These are phyloP conservation scores for Sporothrix curviconia DNA, from an alignment of 2,329 filamentous ascomycete genomes.

Conservation along the genomic window DNA sequence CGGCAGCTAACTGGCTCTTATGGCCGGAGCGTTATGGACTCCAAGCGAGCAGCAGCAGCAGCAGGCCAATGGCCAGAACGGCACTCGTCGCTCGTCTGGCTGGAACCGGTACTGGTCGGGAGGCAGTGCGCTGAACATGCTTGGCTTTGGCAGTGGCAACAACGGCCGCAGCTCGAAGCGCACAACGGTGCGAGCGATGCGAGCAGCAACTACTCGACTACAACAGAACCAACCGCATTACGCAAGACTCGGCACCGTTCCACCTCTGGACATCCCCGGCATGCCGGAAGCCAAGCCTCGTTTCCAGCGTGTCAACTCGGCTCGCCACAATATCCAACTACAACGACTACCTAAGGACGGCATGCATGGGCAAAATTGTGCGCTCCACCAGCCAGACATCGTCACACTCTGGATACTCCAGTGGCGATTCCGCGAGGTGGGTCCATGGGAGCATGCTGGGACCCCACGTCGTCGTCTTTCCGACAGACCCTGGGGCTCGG, in stretches of 20 bases:
- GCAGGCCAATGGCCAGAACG: constrained; percentile 33
- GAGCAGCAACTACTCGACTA: constrained; percentile 44
- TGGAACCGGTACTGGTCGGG: constrained; percentile 76
- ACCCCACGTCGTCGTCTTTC: constrained; percentile 35
- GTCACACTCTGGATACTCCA: constrained; percentile 50
- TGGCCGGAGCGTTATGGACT: constrained; percentile 12
- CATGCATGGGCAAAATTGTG: constrained; percentile 56
- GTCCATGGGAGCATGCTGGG: constrained; percentile 54
- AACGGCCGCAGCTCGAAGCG: constrained; percentile 33
- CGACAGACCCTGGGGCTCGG: constrained; percentile 42
- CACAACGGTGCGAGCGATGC: constrained; percentile 47
- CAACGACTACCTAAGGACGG: constrained; percentile 46
- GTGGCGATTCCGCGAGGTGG: constrained; percentile 60
- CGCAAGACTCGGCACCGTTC: constrained; percentile 62
- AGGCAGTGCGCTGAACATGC: constrained; percentile 60
- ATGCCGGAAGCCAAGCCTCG: constrained; percentile 48
- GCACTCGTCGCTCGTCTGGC: constrained; percentile 57
- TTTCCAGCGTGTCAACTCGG: constrained; percentile 60
- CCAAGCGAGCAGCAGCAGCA: constrained; percentile 20
- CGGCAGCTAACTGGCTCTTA: not conserved
- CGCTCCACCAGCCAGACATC: constrained; percentile 46
- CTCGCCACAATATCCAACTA: constrained; percentile 61
- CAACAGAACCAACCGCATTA: constrained; percentile 39
- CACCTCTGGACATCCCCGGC: constrained; percentile 56
- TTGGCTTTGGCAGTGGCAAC: constrained; percentile 49